Evolutionary conservation across 2,329 filamentous ascomycete species (phyloP), one percentile per base, ranked within the genome.

Genomic region (Verticillium longisporum): DNA sequence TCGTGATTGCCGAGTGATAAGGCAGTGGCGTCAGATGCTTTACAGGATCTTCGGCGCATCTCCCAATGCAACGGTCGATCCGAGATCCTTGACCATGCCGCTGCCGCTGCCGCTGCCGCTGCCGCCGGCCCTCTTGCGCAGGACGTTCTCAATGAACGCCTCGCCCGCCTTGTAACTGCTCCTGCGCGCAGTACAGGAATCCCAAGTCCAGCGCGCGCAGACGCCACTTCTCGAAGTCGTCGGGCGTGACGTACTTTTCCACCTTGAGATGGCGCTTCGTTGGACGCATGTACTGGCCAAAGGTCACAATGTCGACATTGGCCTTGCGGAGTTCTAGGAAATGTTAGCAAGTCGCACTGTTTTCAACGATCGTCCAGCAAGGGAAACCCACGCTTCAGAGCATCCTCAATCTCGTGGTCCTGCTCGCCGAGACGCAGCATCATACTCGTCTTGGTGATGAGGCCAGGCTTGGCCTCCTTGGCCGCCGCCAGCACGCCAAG

Each of bases 261-360:
- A 99, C 95, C 75, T 96, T 89, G 86, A 99, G 94, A 75, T 99
- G 95, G 55, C 94, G 86, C 82, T 98, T 99, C 4, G 95, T 99
- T 1, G 95, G 95, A 11, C 94, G 91, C 95, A 99, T 99, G 80
- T 99, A 99, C 80, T 99, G 95, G n/a, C 95, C 95, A 68, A 99
- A 99, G 0, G 95, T 99, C 61, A 99, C 92, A 13, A 99, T 92
- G 68, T 99, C 95, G 55, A 97, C 93, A 63, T 90, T 80, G 61
- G 87, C 84, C 66, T 88, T 88, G 61, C 95, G 85, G 13, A 99
- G 83, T 50, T 65, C 64, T 65, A 58, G 37, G 11, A 18, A 34
- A 31, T 50, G 58, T 64, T 34, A 64, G 60, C 36, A 38, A 21
- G 4, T 3, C 2, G 14, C 32, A 18, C 32, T 26, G 26, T 2